Percentiles rank a stretch among this genome's conserved stretches.
These are phyloP conservation scores for Myxozyma udenii DNA, from an alignment of 805 yeast species.

Conservation along the genomic window DNA sequence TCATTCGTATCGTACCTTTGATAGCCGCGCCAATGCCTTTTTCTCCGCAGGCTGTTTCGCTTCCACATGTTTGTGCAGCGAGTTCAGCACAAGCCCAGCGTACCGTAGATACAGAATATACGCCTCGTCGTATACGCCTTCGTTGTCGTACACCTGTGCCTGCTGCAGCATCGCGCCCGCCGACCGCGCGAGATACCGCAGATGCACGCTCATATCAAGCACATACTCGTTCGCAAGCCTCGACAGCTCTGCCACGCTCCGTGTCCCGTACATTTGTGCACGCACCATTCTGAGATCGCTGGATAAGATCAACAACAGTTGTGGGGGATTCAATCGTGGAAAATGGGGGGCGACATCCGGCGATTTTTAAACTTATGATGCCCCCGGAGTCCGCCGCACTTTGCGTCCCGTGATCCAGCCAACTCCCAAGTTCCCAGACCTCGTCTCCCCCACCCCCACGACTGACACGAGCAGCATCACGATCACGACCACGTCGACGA, in stretches of 20 bases:
- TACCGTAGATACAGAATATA: slow-evolving; percentile 57
- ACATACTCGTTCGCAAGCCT: slow-evolving; percentile 49
- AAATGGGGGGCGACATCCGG: background rate
- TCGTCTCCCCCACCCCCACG: no score
- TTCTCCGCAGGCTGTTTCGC: slow-evolving; percentile 34
- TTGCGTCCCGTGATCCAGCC: no score
- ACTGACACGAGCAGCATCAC: no score
- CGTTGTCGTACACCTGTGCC: slow-evolving; percentile 47
- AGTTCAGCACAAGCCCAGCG: slow-evolving; percentile 54
- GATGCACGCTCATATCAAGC: slow-evolving; percentile 50
- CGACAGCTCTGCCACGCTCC: slow-evolving; percentile 17
- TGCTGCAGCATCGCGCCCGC: slow-evolving; percentile 49
- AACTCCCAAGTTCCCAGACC: no score
- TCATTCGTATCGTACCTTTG: slow-evolving; percentile 14
- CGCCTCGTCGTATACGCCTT: slow-evolving; percentile 48
- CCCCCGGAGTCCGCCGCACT: no score
- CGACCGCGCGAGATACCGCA: slow-evolving; percentile 56
- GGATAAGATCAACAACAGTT: no score
- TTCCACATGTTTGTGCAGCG: slow-evolving; percentile 48
- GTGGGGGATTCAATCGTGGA: no score
- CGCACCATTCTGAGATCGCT: background rate
- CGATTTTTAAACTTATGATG: no score
- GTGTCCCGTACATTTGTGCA: background rate
- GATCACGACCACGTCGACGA: no score
- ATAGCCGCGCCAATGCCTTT: slow-evolving; percentile 7